Base-by-base conservation (phyloP, 306 rosid genomes). In the Chamaecrista fasciculata region DNA sequence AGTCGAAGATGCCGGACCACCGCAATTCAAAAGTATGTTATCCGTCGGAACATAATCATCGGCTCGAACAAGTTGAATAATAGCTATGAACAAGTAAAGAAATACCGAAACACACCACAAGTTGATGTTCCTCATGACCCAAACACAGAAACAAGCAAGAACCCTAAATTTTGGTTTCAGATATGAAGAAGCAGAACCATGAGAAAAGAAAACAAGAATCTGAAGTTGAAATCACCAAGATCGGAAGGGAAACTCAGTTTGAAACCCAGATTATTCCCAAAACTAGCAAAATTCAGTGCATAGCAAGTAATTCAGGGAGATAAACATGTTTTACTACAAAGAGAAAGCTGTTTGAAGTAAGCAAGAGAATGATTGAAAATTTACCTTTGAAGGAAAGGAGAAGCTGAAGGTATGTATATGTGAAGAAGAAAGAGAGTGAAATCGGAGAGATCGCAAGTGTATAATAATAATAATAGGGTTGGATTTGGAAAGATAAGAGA, bases 21-120 rank as follows among this genome's bases (percentile, higher is more conserved):
- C 98, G 69, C 98, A 93, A 76, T 39, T 78, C 43, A 93, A 64
- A 80, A 93, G 68, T 23, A 87, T 77, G 3, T 84, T 75, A 56
- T 90, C 97, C 1, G 87, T 26, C 10, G 98, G 89, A 21, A 80
- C 68, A 78, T 79, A 93, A 74, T 86, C 64, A 4, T 71, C 69
- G 2, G 89, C 90, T 39, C 62, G 63, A 39, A 75, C 67, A 66
- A 75, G 48, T 29, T 77, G 75, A 49, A 76, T 56, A 49, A 76
- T 56, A 26, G 79, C 59, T 61, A 71, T 62, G 44, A 78, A 51
- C 78, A 87, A 39, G 33, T 9, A 83, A 69, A 84, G 12, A 34
- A 86, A 66, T 26, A 76, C 28, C 19, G 75, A 71, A 76, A 74
- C 61, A 42, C 11, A 25, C 48, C 52, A 47, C 10, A 44, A 55